These are phyloP conservation scores for Striga asiatica DNA, from an alignment of 257 asterid species.

Conservation along the genomic window DNA sequence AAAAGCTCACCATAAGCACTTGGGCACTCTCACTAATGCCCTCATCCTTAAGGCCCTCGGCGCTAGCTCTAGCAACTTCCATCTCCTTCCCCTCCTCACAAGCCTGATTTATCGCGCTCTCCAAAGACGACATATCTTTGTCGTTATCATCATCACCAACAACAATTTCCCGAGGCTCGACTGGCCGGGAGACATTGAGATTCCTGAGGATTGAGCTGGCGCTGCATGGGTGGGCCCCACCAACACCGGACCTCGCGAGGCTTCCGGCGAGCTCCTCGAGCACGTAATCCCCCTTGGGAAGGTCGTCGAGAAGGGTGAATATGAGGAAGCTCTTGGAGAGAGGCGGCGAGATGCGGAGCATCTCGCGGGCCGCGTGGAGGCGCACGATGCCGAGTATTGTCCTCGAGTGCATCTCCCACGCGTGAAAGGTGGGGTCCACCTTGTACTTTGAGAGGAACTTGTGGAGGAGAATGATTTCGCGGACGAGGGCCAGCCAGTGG, in stretches of 20 bases:
- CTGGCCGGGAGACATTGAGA: slow-evolving; percentile 36
- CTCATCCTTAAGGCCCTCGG: slow-evolving; percentile 57
- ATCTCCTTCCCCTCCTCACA: slow-evolving; percentile 61
- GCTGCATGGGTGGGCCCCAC: slow-evolving; percentile 63
- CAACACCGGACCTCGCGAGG: slow-evolving; percentile 30
- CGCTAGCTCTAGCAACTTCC: slow-evolving; percentile 48
- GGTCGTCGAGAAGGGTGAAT: slow-evolving; percentile 51
- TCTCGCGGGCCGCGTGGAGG: slow-evolving; percentile 91
- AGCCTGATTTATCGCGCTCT: slow-evolving; percentile 46
- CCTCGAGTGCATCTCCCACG: slow-evolving; percentile 78
- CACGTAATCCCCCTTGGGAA: slow-evolving; percentile 83
- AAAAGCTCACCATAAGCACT: slow-evolving; percentile 71
- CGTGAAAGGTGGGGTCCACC: slow-evolving; percentile 36
- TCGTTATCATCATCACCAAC: slow-evolving; percentile 9
- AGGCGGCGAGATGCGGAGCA: slow-evolving; percentile 86
- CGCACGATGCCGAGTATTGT: slow-evolving; percentile 66
- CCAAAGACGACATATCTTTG: slow-evolving; percentile 40
- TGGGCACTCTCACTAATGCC: slow-evolving; percentile 68
- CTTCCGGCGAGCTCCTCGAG: slow-evolving; percentile 53
- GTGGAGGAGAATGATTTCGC: slow-evolving; percentile 65
- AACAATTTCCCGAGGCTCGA: slow-evolving; percentile 20
- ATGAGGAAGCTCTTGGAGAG: slow-evolving; percentile 54
- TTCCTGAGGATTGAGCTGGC: slow-evolving; percentile 72
- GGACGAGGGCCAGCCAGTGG: slow-evolving; percentile 76
- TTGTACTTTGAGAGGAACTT: slow-evolving; percentile 39